These are phyloP conservation scores for Domatiomyces globalis DNA, from an alignment of 2,329 filamentous ascomycete species.

Conservation along the genomic window DNA sequence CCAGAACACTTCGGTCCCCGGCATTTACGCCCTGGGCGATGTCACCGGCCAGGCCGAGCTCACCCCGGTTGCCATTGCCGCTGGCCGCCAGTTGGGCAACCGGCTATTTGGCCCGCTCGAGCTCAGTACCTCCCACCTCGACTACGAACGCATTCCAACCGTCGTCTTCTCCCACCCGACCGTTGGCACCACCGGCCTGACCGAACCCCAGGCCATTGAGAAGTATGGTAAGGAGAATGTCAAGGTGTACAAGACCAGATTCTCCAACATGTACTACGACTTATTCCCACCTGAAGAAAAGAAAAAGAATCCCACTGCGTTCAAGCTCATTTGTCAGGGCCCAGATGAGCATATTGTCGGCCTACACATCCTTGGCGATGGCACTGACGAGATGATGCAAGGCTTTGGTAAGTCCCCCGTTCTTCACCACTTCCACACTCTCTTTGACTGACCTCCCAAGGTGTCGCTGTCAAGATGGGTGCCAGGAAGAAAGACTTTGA, in stretches of 20 bases:
- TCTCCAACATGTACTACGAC: slow-evolving; percentile 36
- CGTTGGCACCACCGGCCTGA: slow-evolving; percentile 36
- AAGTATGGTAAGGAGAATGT: slow-evolving; percentile 37
- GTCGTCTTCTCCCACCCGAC: slow-evolving; percentile 41
- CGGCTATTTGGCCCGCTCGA: slow-evolving; percentile 36
- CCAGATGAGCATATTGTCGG: slow-evolving; percentile 38
- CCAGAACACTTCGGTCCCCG: slow-evolving; percentile 35
- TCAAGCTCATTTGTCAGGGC: slow-evolving; percentile 37
- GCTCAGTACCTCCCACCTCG: slow-evolving; percentile 30
- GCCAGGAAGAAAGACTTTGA: slow-evolving; percentile 67
- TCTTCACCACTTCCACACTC: not conserved
- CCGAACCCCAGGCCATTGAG: slow-evolving; percentile 34
- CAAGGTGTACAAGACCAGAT: slow-evolving; percentile 37
- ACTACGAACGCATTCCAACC: slow-evolving; percentile 38
- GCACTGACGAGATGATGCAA: slow-evolving; percentile 53
- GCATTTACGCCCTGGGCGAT: slow-evolving; percentile 38
- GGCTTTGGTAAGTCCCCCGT: slow-evolving; percentile 44
- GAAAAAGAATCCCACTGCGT: slow-evolving; percentile 36
- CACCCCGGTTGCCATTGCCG: slow-evolving; percentile 40
- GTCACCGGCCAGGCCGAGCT: slow-evolving; percentile 38
- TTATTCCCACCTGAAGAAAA: slow-evolving; percentile 35
- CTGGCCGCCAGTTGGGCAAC: slow-evolving; percentile 36
- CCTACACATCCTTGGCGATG: slow-evolving; percentile 35
- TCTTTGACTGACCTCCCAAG: not conserved
- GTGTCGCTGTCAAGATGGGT: slow-evolving; percentile 60